phyloP scores from a whole-genome alignment of 257 asterid species.

The Sherardia arvensis region DNA sequence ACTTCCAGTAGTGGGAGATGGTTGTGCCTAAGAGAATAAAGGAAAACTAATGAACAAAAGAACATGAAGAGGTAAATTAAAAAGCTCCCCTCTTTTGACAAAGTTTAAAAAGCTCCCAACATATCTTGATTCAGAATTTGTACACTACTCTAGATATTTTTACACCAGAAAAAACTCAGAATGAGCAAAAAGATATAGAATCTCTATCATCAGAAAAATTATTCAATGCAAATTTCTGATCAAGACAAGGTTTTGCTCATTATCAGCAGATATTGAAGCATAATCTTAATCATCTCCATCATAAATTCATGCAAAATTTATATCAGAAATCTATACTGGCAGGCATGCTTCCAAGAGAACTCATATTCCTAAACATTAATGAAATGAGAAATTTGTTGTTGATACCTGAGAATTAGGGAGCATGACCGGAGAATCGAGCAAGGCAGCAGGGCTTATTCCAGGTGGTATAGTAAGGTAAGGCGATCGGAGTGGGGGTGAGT shows the following conservation, averaged over 20 bases:
- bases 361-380: not conserved
- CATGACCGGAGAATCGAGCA: conserved; percentile 66
- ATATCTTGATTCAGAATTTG: too few species aligned
- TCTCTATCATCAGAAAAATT: not conserved
- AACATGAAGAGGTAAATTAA: too few species aligned
- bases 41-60: not conserved
- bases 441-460: conserved; percentile 60
- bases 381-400: not conserved
- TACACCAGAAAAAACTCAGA: too few species aligned
- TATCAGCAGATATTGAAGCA: not conserved
- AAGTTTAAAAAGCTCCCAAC: not conserved
- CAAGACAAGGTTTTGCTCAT: too few species aligned
- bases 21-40: conserved; percentile 23
- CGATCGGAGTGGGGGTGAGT: conserved; percentile 12
- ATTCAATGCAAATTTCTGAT: not conserved
- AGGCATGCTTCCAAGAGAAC: too few species aligned
- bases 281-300: not conserved
- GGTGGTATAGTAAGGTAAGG: conserved; percentile 49
- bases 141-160: too few species aligned
- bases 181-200: not conserved
- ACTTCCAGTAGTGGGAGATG: conserved; percentile 69
- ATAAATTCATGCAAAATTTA: not conserved
- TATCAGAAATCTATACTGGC: not conserved
- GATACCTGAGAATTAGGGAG: conserved; percentile 52
- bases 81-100: too few species aligned